Conservation (phyloP, 2,329 filamentous ascomycete genomes). For the Trichoderma semiorbis region DNA sequence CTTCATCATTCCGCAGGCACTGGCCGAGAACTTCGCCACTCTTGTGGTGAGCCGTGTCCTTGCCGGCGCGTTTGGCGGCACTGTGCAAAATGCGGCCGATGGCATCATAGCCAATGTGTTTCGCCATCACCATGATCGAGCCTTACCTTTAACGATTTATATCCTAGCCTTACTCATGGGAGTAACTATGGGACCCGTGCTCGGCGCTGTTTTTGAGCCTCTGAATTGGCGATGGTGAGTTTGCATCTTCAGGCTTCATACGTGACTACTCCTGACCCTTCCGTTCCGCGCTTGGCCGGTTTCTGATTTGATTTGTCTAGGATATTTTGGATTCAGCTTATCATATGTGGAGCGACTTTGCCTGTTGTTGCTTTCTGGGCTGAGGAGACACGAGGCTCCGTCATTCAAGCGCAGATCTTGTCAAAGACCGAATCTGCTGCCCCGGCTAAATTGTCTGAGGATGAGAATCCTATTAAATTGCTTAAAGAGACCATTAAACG, state of each 20-base stretch:
- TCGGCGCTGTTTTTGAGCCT: background rate
- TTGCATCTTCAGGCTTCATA: background rate
- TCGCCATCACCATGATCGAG: background rate
- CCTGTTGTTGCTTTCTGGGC: background rate
- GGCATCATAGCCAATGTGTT: background rate
- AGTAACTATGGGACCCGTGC: background rate
- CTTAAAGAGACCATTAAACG: background rate
- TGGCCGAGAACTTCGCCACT: background rate
- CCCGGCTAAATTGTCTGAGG: background rate
- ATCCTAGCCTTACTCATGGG: background rate
- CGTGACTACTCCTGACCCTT: background rate
- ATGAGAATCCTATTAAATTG: background rate
- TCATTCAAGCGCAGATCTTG: background rate
- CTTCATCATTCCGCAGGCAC: background rate
- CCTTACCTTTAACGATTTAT: background rate
- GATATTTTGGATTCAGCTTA: background rate
- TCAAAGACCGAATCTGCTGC: background rate
- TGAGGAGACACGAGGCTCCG: background rate
- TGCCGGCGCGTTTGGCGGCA: background rate
- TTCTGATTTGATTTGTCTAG: background rate
- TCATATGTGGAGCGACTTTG: background rate
- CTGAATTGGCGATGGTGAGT: background rate
- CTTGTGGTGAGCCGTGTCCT: background rate
- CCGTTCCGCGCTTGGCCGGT: background rate
- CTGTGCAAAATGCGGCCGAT: background rate